These are phyloP conservation scores for Coleophoma cylindrospora DNA, from an alignment of 2,329 filamentous ascomycete genomes.

Conservation along the genomic window DNA sequence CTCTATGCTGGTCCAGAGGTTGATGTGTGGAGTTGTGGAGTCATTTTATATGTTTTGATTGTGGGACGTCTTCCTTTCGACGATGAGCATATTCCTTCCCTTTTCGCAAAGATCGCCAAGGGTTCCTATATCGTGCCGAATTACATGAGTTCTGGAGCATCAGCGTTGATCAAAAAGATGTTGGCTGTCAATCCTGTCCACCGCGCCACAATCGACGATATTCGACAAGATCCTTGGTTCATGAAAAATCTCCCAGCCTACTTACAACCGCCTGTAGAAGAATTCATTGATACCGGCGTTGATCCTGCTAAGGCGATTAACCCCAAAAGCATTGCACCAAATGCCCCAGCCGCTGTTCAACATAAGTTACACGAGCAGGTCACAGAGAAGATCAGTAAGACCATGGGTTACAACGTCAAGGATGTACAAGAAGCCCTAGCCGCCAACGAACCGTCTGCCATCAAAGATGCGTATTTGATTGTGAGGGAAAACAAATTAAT, in stretches of 20 bases:
- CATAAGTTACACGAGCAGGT: slow-evolving; percentile 90
- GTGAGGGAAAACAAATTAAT: slow-evolving; percentile 97
- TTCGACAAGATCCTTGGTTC: slow-evolving; percentile 93
- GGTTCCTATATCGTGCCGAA: slow-evolving; percentile 89
- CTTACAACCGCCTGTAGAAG: slow-evolving; percentile 79
- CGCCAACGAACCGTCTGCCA: slow-evolving; percentile 89
- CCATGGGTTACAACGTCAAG: slow-evolving; percentile 93
- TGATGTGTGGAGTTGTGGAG: slow-evolving; percentile 95
- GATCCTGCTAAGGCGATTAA: slow-evolving; percentile 90
- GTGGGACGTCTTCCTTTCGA: slow-evolving; percentile 89
- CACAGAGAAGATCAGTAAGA: slow-evolving; percentile 92
- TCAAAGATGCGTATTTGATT: slow-evolving; percentile 98
- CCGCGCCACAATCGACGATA: slow-evolving; percentile 89
- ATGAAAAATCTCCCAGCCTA: slow-evolving; percentile 80
- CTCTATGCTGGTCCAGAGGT: slow-evolving; percentile 96
- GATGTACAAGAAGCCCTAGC: slow-evolving; percentile 93
- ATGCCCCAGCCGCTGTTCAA: slow-evolving; percentile 72
- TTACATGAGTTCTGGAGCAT: slow-evolving; percentile 84
- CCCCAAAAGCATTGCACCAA: slow-evolving; percentile 73
- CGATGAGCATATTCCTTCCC: slow-evolving; percentile 94
- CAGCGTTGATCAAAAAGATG: slow-evolving; percentile 83
- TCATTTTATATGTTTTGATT: slow-evolving; percentile 80
- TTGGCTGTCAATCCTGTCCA: slow-evolving; percentile 92
- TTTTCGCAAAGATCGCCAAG: slow-evolving; percentile 96
- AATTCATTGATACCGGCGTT: slow-evolving; percentile 90